A percentile compares a stretch with the other conserved stretches of the same genome.
Evolutionary conservation across 2,329 filamentous ascomycete genomes (phyloP).

Genomic region (Myriosclerotinia curreyana): DNA sequence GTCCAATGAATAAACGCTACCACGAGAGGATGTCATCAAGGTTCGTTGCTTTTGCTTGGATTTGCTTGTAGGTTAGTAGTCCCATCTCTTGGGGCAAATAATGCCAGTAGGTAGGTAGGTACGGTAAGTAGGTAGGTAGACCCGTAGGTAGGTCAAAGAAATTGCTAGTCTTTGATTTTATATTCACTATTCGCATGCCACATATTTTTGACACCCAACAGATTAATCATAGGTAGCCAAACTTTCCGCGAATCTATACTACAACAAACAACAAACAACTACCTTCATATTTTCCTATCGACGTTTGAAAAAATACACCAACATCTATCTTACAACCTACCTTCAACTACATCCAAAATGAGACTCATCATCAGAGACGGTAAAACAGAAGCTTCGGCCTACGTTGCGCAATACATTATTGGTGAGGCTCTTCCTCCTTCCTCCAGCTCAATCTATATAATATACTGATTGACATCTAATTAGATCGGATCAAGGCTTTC

Average conservation of each 20-base stretch:
- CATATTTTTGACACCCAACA: not conserved
- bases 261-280: not conserved
- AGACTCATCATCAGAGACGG: conserved; percentile 80
- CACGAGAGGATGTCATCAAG: not conserved
- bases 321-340: not conserved
- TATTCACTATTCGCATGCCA: conserved; percentile 14
- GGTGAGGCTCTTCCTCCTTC: conserved; percentile 44
- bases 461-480: conserved; percentile 4
- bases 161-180: conserved; percentile 5
- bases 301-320: not conserved
- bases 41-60: conserved; percentile 5
- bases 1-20: conserved; percentile 17
- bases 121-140: too few species aligned
- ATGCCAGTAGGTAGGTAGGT: not conserved
- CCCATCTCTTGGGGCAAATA: conserved; percentile 5
- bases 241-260: not conserved
- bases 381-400: conserved; percentile 63
- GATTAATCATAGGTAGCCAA: not conserved
- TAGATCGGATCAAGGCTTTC: conserved; percentile 75
- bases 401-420: conserved; percentile 80
- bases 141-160: too few species aligned
- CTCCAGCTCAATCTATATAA: not conserved
- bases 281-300: not conserved
- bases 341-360: conserved; percentile 48
- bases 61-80: not conserved